Base-by-base conservation (phyloP, 2,329 filamentous ascomycete genomes). In the Cladosporium sp. region DNA sequence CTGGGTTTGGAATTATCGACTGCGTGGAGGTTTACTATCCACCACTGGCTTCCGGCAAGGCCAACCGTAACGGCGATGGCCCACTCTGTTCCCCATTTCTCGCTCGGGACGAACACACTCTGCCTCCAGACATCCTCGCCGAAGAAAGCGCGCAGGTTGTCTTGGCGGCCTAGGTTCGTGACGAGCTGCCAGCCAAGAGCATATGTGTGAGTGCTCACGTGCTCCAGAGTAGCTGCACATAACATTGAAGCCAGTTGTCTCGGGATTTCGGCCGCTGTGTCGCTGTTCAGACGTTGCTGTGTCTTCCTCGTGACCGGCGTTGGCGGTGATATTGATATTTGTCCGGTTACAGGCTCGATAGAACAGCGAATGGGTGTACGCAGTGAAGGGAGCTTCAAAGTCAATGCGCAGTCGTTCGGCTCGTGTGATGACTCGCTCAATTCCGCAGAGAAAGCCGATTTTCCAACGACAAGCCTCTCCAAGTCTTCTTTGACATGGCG, bases 261-360 rank as follows among this genome's bases (percentile, higher is more conserved):
- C 30, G 81, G 72, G 0, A 79, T 81, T 25, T 85, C 80, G 8
- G 77, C 73, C 1, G 77, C 71, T 1, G 80, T 76, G 49, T 82
- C 78, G 53, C 72, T 70, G 53, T 88, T 91, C 49, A 94, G 73
- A 29, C 78, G 78, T 27, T 70, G 72, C 62, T 95, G 88, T 15
- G 77, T 75, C 16, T 80, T 58, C 7, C 62, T 57, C 4, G 70
- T 66, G 4, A 64, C 54, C n/a, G 59, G 52, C 7, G 62, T 69
- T 11, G 65, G 59, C 30, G 89, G 86, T 51, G 81, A 79, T 32
- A 95, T 68, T 8, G 83, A 80, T 54, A 90, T 85, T 9, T 77
- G 70, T n/a, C 93, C 93, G 0, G 86, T 90, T 20, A 87, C 81
- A 0, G 86, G 82, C 57, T 95, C 88, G 40, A 96, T 76, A 15